Conservation (phyloP, 2,329 filamentous ascomycete genomes). For the Botryotinia globosa region DNA sequence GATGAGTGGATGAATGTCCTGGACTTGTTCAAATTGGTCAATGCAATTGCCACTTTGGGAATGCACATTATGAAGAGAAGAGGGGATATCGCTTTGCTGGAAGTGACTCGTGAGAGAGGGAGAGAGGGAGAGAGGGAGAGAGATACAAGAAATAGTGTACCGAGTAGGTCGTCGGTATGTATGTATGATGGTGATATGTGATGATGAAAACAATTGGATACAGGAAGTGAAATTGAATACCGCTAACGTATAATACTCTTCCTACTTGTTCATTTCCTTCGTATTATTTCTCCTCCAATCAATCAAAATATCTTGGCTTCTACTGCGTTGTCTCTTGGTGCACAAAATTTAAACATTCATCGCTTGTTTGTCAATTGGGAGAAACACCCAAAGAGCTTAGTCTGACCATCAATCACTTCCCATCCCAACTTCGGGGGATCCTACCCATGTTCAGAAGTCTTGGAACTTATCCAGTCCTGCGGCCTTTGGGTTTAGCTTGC, state of each 20-base stretch:
- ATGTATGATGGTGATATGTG: not conserved
- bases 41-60: not conserved
- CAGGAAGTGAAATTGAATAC: not conserved
- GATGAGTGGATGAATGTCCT: not conserved
- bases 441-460: slow-evolving; percentile 13
- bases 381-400: not conserved
- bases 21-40: not conserved
- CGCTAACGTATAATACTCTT: not conserved
- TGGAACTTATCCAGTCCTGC: not conserved
- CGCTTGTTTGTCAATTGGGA: not conserved
- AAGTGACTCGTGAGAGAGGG: not conserved
- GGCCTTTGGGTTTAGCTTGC: slow-evolving; percentile 1
- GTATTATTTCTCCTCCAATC: not conserved
- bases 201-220: not conserved
- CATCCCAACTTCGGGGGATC: slow-evolving; percentile 12
- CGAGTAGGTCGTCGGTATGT: not conserved
- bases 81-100: not conserved
- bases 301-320: slow-evolving; percentile 11
- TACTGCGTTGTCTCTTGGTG: not conserved
- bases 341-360: slow-evolving; percentile 16
- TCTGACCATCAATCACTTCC: slow-evolving; percentile 6
- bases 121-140: not conserved
- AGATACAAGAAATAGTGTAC: not conserved
- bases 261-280: not conserved
- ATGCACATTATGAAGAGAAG: not conserved